Base-by-base conservation (phyloP, 306 rosid species). In the Dryas alaskensis region DNA sequence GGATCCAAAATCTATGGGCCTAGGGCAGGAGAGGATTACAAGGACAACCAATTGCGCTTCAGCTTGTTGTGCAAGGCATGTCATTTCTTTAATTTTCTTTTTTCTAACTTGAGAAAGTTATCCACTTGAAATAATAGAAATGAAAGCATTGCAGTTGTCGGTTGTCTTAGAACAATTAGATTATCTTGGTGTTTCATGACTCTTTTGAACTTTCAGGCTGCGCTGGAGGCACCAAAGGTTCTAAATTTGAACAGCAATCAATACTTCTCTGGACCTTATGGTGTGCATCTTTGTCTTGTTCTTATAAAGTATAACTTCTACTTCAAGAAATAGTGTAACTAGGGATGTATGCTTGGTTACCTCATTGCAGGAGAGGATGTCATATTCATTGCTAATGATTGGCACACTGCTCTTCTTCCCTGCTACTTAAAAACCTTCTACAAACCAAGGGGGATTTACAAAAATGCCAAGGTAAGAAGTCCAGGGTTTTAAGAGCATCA, bases 371-470 rank as follows among this genome's bases (percentile, higher is more conserved):
- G 88, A 50, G 88, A 84, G 49, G 73, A 84, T 39, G 78, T 84
- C 69, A 43, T 79, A 16, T 84, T 84, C 66, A 46, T 84, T 57
- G 79, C 80, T 49, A 84, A 84, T 40, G 88, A 84, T 64, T 84
- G 88, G 88, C 88, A 84, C 86, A 73, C 86, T 54, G 84, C 84
- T 39, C 82, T 81, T 55, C 72, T 85, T 69, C 86, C 88, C 49
- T 85, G 82, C 78, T 85, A 67, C 82, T 76, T 85, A 47, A 85
- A 85, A 63, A 0, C 84, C 31, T n/a, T 76, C 10, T 79, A 85
- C 73, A 76, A 85, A 79, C 73, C 86, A 3, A 72, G 6, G 76
- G 88, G 86, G n/a, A 25, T 73, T 55, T 81, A 85, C 71, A 17
- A 14, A 69, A 73, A n/a, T 64, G 86, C 86, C n/a, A 85, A 81